A percentile compares a stretch with the other conserved stretches of the same genome.
phyloP scores from a whole-genome alignment of 2,329 filamentous ascomycete genomes.

The Clarireedia monteithiana region DNA sequence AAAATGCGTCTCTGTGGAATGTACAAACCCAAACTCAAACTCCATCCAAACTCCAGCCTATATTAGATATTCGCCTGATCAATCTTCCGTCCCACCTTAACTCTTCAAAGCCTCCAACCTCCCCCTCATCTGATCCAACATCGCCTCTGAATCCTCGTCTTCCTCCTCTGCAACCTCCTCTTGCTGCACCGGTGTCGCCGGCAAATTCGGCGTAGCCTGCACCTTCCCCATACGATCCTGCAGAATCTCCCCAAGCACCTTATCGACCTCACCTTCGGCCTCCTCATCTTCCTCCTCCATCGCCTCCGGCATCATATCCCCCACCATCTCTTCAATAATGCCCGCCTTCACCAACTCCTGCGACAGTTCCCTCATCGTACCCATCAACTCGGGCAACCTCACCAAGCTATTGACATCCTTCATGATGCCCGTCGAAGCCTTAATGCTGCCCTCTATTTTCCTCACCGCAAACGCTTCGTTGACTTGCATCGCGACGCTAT shows the following conservation, averaged over 20 bases:
- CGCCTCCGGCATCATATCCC: constrained; percentile 74
- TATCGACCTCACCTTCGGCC: constrained; percentile 79
- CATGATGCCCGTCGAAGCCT: constrained; percentile 85
- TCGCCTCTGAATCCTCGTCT: constrained; percentile 80
- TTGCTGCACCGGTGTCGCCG: constrained; percentile 40
- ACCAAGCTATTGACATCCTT: constrained; percentile 88
- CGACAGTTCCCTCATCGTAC: constrained; percentile 82
- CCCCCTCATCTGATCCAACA: constrained; percentile 91
- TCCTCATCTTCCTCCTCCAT: constrained; percentile 67
- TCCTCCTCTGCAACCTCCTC: constrained; percentile 57
- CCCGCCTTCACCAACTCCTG: constrained; percentile 88
- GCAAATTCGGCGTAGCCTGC: constrained; percentile 48
- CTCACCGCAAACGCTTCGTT: constrained; percentile 91
- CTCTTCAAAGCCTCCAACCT: constrained; percentile 86
- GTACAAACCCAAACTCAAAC: neutral
- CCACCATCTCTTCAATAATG: constrained; percentile 96
- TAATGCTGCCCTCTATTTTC: constrained; percentile 91
- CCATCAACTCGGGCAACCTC: constrained; percentile 74
- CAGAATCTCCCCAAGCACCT: constrained; percentile 83
- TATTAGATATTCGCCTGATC: neutral
- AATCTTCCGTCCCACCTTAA: constrained; percentile 32
- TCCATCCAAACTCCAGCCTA: neutral
- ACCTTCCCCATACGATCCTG: constrained; percentile 70
- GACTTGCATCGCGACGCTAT: constrained; percentile 94
- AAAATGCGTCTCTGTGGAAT: neutral